phyloP scores from a whole-genome alignment of 2,329 filamentous ascomycete species.

The Nothomitra cinnamomea region DNA sequence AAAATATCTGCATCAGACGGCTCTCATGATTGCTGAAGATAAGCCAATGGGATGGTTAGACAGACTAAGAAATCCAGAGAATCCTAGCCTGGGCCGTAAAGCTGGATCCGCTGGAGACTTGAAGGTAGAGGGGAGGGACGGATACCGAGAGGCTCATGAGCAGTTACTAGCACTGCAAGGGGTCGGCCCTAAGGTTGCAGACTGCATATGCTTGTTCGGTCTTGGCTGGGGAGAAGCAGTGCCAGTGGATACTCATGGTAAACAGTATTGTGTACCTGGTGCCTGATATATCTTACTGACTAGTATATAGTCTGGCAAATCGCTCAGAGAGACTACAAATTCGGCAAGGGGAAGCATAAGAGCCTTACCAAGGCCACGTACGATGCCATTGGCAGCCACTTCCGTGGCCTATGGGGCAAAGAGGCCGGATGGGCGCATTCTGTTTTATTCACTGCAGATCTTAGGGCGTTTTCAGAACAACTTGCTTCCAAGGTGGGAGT shows the following conservation, averaged over 20 bases:
- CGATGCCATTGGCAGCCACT: slow-evolving; percentile 77
- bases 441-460: slow-evolving; percentile 85
- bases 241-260: slow-evolving; percentile 80
- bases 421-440: slow-evolving; percentile 97
- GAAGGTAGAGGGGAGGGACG: slow-evolving; percentile 35
- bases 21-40: slow-evolving; percentile 50
- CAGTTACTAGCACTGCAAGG: slow-evolving; percentile 64
- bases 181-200: slow-evolving; percentile 90
- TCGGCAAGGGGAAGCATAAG: slow-evolving; percentile 66
- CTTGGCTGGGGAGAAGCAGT: slow-evolving; percentile 91
- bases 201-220: slow-evolving; percentile 94
- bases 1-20: slow-evolving; percentile 80
- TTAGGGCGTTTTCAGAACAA: slow-evolving; percentile 65
- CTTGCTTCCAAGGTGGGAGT: slow-evolving; percentile 33
- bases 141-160: slow-evolving; percentile 66
- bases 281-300: slow-evolving; percentile 7
- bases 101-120: slow-evolving; percentile 28
- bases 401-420: slow-evolving; percentile 74
- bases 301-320: slow-evolving; percentile 69
- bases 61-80: slow-evolving; percentile 59
- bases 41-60: slow-evolving; percentile 61
- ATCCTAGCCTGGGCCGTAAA: slow-evolving; percentile 37
- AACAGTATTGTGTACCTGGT: slow-evolving; percentile 8
- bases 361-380: slow-evolving; percentile 81
- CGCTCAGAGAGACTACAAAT: slow-evolving; percentile 86